Evolutionary conservation across 2,329 filamentous ascomycete species (phyloP).

Genomic region (Colletotrichum incanum): DNA sequence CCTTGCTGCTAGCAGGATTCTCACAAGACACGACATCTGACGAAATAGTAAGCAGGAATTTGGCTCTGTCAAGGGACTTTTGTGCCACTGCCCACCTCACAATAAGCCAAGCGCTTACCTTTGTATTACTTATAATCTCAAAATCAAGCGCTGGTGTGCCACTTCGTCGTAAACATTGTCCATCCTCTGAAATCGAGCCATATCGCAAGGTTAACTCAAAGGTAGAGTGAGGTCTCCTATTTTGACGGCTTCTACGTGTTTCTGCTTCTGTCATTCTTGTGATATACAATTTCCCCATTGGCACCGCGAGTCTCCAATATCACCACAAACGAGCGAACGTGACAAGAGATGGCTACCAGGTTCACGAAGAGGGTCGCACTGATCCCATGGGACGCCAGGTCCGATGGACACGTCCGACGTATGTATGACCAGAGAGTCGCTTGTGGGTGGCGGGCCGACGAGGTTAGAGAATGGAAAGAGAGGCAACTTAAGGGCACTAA

Average conservation of each 20-base stretch:
- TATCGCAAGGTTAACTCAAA: not conserved
- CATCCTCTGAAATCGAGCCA: not conserved
- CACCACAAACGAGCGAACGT: not conserved
- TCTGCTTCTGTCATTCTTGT: not conserved
- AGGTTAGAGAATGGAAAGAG: slow-evolving; percentile 55
- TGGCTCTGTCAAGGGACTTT: not conserved
- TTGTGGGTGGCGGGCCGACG: slow-evolving; percentile 61
- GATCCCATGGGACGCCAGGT: slow-evolving; percentile 61
- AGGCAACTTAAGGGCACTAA: slow-evolving; percentile 46
- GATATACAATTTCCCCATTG: not conserved
- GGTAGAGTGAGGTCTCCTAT: not conserved
- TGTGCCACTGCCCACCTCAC: not conserved
- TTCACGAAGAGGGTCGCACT: slow-evolving; percentile 50
- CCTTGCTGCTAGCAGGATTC: not conserved
- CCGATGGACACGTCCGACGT: slow-evolving; percentile 56
- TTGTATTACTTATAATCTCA: not conserved
- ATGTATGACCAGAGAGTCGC: slow-evolving; percentile 61
- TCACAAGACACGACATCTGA: not conserved
- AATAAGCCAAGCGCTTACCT: not conserved
- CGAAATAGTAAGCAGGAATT: not conserved
- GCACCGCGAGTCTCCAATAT: not conserved
- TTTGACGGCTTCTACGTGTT: not conserved
- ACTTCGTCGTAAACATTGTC: too few relatives aligned
- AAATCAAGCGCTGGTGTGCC: not conserved
- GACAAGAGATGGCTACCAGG: not conserved